Base-by-base conservation (phyloP, 2,329 filamentous ascomycete species). In the Apiospora sp. region DNA sequence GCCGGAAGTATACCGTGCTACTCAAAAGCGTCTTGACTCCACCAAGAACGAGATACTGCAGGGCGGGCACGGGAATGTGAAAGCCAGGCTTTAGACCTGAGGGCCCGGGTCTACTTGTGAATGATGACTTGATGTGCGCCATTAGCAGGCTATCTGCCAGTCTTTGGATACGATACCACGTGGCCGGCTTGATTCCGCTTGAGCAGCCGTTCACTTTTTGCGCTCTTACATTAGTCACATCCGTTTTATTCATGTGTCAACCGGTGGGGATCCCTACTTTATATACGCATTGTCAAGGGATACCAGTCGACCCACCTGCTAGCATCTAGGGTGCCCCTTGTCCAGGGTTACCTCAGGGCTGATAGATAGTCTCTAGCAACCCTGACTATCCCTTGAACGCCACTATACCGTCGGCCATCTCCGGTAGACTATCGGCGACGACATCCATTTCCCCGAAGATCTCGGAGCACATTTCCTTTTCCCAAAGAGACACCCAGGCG, bases 391-490 rank as follows among this genome's bases (percentile, higher is more conserved):
- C 19, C 37, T 69, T 19, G 12, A 46, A 58, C 2, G 71, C 68
- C 49, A 82, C 80, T 51, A 84, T 81, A 61, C 76, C 78, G 44
- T 84, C 81, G 1, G 87, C 88, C 85, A 90, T 86, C 19, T 84
- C 84, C 0, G 82, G 79, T 54, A 90, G 77, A 0, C 78, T 82
- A 46, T 85, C 83, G 10, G 84, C 84, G 71, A 86, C 82, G 41
- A 89, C 86, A 69, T 89, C 87, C 84, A 89, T 85, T 73, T 84
- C 79, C 0, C 82, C 86, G 81, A 88, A 90, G 0, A 90, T 78
- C 67, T 88, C 86, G 8, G 79, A 76, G 69, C 85, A 85, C 4
- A 83, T 79, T 75, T 90, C 87, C 72, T 85, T 84, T 76, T 90
- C 88, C 75, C 84, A 86, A 0, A 87, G 81, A 1, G 85, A 83